These are phyloP conservation scores for Cichorium intybus DNA, from an alignment of 140 eudicot species.

Conservation along the genomic window DNA sequence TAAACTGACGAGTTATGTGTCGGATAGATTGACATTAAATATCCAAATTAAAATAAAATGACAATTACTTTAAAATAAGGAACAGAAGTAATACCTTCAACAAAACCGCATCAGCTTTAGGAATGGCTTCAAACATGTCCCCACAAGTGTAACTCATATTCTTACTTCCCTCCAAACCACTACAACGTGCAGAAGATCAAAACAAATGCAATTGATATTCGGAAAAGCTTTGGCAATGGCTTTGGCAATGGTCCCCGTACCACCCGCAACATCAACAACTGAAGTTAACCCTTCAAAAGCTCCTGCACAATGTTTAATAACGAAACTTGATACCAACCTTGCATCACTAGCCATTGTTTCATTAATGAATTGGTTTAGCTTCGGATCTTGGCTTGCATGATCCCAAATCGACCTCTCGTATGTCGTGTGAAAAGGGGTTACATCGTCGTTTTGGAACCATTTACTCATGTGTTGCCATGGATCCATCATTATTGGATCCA, in stretches of 20 bases:
- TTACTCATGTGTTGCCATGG: slow-evolving; percentile 36
- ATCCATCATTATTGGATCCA: slow-evolving; percentile 22
- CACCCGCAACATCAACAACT: slow-evolving; percentile 54
- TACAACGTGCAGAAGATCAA: slow-evolving; percentile 44
- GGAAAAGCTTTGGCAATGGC: slow-evolving; percentile 40
- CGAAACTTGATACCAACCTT: slow-evolving; percentile 22
- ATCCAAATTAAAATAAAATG: background rate
- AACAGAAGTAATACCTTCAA: slow-evolving; percentile 16
- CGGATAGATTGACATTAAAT: background rate
- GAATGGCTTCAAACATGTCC: slow-evolving; percentile 42
- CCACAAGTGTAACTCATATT: slow-evolving; percentile 37
- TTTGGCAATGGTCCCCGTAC: slow-evolving; percentile 39
- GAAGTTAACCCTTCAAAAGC: slow-evolving; percentile 37
- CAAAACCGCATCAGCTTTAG: slow-evolving; percentile 34
- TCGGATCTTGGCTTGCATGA: background rate
- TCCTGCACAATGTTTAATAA: slow-evolving; percentile 3
- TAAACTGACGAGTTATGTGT: too few species aligned
- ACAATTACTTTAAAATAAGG: background rate
- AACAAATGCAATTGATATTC: slow-evolving; percentile 20
- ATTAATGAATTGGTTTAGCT: slow-evolving; percentile 26
- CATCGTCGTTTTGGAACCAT: too few species aligned
- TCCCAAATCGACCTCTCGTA: slow-evolving; percentile 35
- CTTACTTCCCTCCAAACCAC: slow-evolving; percentile 20
- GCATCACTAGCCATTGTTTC: slow-evolving; percentile 57
- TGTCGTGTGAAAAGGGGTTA: slow-evolving; percentile 15